Conservation (phyloP, 2,329 filamentous ascomycete species). For the Aspergillus ibericus region DNA sequence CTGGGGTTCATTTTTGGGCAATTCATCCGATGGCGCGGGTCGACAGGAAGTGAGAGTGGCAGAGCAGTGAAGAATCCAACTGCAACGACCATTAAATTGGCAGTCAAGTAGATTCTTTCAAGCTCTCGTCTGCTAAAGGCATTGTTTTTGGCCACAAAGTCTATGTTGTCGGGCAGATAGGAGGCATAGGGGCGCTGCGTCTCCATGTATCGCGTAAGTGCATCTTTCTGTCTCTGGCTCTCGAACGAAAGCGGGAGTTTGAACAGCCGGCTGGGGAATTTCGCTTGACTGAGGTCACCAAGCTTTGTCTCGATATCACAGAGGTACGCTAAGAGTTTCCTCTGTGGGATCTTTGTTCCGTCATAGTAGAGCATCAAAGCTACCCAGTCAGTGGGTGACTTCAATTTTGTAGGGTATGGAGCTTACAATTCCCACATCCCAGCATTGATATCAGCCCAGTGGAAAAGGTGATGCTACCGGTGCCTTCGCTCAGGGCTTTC, state of each 20-base stretch:
- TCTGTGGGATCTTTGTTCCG: conserved; percentile 40
- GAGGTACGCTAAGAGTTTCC: conserved; percentile 39
- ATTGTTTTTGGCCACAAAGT: conserved; percentile 58
- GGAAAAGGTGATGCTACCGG: conserved; percentile 38
- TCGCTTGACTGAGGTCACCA: conserved; percentile 42
- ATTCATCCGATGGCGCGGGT: conserved; percentile 55
- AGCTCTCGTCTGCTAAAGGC: conserved; percentile 52
- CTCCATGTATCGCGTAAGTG: conserved; percentile 60
- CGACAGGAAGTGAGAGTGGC: conserved; percentile 53
- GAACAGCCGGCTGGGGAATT: conserved; percentile 48
- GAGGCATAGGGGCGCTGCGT: conserved; percentile 62
- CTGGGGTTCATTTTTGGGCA: conserved; percentile 60
- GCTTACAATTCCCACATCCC: conserved; percentile 47
- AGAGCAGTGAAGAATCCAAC: conserved; percentile 59
- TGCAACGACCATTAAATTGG: conserved; percentile 53
- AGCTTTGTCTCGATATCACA: conserved; percentile 39
- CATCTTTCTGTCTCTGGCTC: conserved; percentile 44
- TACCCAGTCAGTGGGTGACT: conserved; percentile 6
- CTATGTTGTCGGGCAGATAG: conserved; percentile 63
- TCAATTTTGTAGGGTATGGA: neutral
- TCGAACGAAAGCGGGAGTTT: conserved; percentile 48
- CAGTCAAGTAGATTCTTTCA: conserved; percentile 52
- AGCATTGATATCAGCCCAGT: conserved; percentile 52
- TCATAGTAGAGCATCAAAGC: conserved; percentile 50
- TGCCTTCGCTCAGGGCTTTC: conserved; percentile 43